Percentiles rank a stretch among this genome's conserved stretches.
Conservation (phyloP, 164 flowering plant species). For the grape (Vitis vinifera) region DNA sequence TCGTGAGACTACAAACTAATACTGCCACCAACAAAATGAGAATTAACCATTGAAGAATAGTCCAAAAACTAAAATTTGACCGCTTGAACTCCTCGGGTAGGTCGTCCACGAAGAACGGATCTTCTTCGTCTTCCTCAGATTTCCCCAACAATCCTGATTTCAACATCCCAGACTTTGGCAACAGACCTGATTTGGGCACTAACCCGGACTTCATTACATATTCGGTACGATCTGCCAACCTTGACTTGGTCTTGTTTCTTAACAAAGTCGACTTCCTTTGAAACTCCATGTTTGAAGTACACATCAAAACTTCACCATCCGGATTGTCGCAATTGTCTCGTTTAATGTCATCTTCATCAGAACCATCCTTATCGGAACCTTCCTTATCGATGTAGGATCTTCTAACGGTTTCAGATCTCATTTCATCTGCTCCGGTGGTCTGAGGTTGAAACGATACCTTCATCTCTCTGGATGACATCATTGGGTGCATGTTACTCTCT, state of each 20-base stretch:
- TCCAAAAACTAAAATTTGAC: slow-evolving; percentile 15
- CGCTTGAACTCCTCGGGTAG: slow-evolving; percentile 43
- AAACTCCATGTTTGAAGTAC: slow-evolving; percentile 33
- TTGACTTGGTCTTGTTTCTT: slow-evolving; percentile 32
- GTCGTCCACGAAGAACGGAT: slow-evolving; percentile 45
- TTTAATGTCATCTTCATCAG: not conserved
- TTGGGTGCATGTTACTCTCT: slow-evolving; percentile 14
- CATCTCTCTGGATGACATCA: slow-evolving; percentile 12
- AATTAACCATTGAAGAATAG: slow-evolving; percentile 42
- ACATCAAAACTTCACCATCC: slow-evolving; percentile 24
- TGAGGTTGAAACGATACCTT: slow-evolving; percentile 27
- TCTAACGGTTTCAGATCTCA: not conserved
- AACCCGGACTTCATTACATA: too few species aligned
- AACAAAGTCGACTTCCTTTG: slow-evolving; percentile 15
- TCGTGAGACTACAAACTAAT: slow-evolving; percentile 30
- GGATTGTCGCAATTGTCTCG: not conserved
- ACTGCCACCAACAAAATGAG: slow-evolving; percentile 40
- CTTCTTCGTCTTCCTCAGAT: slow-evolving; percentile 50
- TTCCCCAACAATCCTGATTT: slow-evolving; percentile 11
- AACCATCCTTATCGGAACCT: not conserved
- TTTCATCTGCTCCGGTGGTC: not conserved
- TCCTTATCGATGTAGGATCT: slow-evolving; percentile 14
- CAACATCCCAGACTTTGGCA: slow-evolving; percentile 18
- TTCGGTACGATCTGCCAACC: slow-evolving; percentile 34
- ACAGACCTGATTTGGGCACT: not conserved